A percentile compares a stretch with the other conserved stretches of the same genome.
These are phyloP conservation scores for Saccharomycopsis sp. DNA, from an alignment of 805 yeast genomes.

Conservation along the genomic window DNA sequence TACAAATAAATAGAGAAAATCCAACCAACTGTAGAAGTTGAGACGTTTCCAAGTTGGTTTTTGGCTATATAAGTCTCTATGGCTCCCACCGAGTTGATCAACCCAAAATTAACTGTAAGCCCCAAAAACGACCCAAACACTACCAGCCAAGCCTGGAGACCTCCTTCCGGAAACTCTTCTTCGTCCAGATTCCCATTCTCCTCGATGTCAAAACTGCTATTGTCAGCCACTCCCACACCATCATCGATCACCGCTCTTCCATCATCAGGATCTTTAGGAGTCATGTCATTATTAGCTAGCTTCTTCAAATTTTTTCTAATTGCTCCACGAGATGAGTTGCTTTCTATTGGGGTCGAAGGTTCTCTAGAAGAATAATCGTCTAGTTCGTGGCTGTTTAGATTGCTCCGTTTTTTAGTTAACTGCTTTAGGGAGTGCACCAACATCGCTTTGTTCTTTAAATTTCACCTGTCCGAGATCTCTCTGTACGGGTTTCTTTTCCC, in stretches of 20 bases:
- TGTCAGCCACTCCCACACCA: neutral
- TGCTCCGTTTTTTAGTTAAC: neutral
- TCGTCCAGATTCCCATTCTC: neutral
- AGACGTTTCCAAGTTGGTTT: constrained; percentile 43
- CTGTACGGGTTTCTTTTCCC: neutral
- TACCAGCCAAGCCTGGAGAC: constrained; percentile 46
- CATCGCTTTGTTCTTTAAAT: neutral
- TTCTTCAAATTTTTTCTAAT: neutral
- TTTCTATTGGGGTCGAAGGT: neutral
- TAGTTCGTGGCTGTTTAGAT: neutral
- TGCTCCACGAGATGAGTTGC: neutral
- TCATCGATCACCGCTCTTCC: neutral
- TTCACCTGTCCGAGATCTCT: neutral
- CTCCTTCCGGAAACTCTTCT: constrained; percentile 52
- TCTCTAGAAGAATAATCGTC: neutral
- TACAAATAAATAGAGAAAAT: constrained; percentile 52
- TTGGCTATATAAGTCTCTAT: constrained; percentile 51
- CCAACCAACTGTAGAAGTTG: constrained; percentile 51
- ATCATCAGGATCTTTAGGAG: neutral
- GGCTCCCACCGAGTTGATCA: constrained; percentile 53
- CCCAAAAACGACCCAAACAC: constrained; percentile 55
- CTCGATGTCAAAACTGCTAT: neutral
- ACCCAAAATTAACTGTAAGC: constrained; percentile 45
- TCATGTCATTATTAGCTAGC: neutral
- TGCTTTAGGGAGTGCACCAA: neutral